These are phyloP conservation scores for Pyrenophora teres DNA, from an alignment of 2,329 filamentous ascomycete genomes.

Conservation along the genomic window DNA sequence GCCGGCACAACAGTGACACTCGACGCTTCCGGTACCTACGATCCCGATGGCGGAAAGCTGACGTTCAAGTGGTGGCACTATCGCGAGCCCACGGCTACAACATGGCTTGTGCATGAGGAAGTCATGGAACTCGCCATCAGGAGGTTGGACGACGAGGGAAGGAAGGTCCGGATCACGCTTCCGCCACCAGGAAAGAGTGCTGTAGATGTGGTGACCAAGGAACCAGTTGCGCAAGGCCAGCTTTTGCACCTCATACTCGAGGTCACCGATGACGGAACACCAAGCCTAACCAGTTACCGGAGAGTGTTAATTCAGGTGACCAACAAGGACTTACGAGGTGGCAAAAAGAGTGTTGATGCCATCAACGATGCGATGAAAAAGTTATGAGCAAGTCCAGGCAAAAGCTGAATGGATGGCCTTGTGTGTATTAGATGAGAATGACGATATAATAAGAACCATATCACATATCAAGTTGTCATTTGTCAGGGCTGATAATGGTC, in stretches of 20 bases:
- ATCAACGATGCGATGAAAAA: slow-evolving; percentile 2
- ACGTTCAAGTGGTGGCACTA: slow-evolving; percentile 60
- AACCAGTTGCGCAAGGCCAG: slow-evolving; percentile 50
- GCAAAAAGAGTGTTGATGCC: slow-evolving; percentile 1
- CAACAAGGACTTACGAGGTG: slow-evolving; percentile 39
- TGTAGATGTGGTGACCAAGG: slow-evolving; percentile 44
- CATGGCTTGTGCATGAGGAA: slow-evolving; percentile 51
- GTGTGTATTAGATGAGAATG: background rate
- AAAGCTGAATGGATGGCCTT: background rate
- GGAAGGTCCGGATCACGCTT: slow-evolving; percentile 47
- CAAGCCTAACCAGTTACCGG: slow-evolving; percentile 55
- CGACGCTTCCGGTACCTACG: slow-evolving; percentile 54
- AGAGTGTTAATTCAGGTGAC: slow-evolving; percentile 49
- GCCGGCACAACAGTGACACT: slow-evolving; percentile 49
- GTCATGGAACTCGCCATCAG: slow-evolving; percentile 48
- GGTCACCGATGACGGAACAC: slow-evolving; percentile 53
- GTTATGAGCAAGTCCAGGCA: background rate
- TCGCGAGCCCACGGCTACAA: slow-evolving; percentile 49
- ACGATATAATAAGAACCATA: background rate
- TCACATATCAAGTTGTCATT: too few relatives aligned
- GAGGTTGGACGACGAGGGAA: slow-evolving; percentile 33
- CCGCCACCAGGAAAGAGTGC: slow-evolving; percentile 51
- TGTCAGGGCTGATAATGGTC: too few relatives aligned
- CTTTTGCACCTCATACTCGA: slow-evolving; percentile 57
- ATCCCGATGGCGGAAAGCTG: slow-evolving; percentile 52